Base-by-base conservation (phyloP, 305 asterid genomes). In the Vinca major region DNA sequence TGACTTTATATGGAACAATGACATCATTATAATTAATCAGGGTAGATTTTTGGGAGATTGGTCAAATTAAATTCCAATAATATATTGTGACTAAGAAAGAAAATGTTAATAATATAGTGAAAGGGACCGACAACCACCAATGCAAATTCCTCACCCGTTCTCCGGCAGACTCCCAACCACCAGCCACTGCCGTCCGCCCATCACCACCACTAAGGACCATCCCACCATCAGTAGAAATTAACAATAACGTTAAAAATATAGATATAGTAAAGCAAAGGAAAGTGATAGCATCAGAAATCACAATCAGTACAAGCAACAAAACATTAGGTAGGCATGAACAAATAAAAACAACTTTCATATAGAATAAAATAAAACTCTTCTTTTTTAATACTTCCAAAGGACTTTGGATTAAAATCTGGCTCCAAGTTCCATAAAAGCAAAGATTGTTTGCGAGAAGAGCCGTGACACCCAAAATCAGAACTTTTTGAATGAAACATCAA, bases 131-230 rank as follows among this genome's bases (percentile, higher is more conserved):
- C 62, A 56, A 57, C 63, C 63, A 33, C 43, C 44, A 57, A 60
- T 36, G 10, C 47, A 37, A 45, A 60, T 60, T 47, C 47, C 47
- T 60, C 64, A 37, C n/a, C 64, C 47, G 47, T 47, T 14, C 47
- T 36, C 64, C 64, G 64, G 64, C 64, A 16, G 64, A 16, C 64
- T 36, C 64, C 63, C 63, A 58, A 58, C 63, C 45, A 36, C 63
- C n/a, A n/a, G n/a, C 47, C 2, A 60, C 47, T 60, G 64, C 64
- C 47, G 64, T 3, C 64, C 21, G 21, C 64, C 64, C 47, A 33
- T 47, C 64, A 12, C 64, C 45, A 37, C 21, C 17, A 16, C 6
- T 1, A 26, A 26, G 64, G 64, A n/a, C 64, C 64, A 37, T 26
- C 47, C 64, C 47, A 13, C 20, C 47, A 16, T 14, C 64, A 37